These are phyloP conservation scores for Phycomyces blakesleeanus DNA, from an alignment of 192 early-diverging fungal genomes.

Conservation along the genomic window DNA sequence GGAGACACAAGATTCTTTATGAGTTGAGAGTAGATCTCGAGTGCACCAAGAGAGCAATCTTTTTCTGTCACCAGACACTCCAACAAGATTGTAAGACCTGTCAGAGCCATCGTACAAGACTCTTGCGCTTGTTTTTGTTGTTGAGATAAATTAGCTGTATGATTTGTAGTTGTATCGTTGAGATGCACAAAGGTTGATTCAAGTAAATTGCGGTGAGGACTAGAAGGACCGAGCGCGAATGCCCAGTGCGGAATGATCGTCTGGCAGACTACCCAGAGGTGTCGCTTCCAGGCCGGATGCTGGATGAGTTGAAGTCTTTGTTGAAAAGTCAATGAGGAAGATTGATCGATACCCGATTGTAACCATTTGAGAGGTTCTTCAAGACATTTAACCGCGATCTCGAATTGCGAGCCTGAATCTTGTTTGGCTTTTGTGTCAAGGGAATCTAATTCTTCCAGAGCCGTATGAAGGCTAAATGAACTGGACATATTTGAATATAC, in stretches of 20 bases:
- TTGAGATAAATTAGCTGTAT: background rate
- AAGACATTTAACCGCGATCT: background rate
- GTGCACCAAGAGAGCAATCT: constrained; percentile 1
- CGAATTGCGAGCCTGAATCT: no score
- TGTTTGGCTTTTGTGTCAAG: no score
- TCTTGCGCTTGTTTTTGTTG: no score
- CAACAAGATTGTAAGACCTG: constrained; percentile 1
- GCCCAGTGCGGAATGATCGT: constrained; percentile 8
- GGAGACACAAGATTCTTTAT: background rate
- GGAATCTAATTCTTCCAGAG: no score
- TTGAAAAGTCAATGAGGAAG: background rate
- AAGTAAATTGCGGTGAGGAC: background rate
- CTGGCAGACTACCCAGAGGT: constrained; percentile 11
- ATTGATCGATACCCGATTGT: background rate
- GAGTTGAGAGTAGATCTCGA: constrained; percentile 5
- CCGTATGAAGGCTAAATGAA: no score
- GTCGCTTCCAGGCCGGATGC: constrained; percentile 9
- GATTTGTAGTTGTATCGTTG: background rate
- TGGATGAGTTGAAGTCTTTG: background rate
- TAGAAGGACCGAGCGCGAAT: background rate
- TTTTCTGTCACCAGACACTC: constrained; percentile 11
- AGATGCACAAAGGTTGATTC: background rate
- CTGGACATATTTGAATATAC: no score
- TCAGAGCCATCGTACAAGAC: constrained; percentile 1
- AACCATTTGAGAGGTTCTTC: background rate